Base-by-base conservation (phyloP, 495 filamentous ascomycete species). In the Penicillium bovifimosum region DNA sequence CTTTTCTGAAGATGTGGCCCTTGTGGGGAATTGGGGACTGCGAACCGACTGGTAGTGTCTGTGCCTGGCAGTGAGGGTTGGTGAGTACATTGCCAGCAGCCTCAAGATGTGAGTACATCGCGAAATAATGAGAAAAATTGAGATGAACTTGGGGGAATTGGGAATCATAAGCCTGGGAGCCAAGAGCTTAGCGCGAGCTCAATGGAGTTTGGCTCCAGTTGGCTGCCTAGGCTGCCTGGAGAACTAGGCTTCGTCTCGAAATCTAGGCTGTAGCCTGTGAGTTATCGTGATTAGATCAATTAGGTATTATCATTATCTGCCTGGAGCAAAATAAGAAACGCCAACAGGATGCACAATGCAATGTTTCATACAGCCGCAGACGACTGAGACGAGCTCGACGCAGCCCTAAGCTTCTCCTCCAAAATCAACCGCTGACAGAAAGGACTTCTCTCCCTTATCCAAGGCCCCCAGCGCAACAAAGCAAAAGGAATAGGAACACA, bases 401-500 rank as follows among this genome's bases (percentile, higher is more conserved):
- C 58, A 58, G 35, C 34, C 26, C 58, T 60, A 3, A 43, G 32
- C 41, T 50, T 36, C 48, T 68, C 70, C 27, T 61, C 57, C 52
- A 59, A 52, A 45, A 62, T 24, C 46, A 74, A 42, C 41, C 60
- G 56, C 51, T 71, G 72, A 49, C 71, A 75, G 41, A 76, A 76
- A 8, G 52, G 49, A 61, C 74, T 77, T 48, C 58, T 56, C 57
- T 60, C 58, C 13, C 74, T 59, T 14, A 77, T 68, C 56, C 54
- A 63, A 1, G 50, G 52, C 2, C 74, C 74, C 42, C 52, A 66
- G 16, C 62, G 65, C 24, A 73, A 41, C 33, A 77, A 58, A 39
- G 64, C 59, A 55, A 75, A 70, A 2, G 74, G 74, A 55, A 76
- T 71, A 5, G 68, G 69, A 10, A 69, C 63, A 34, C 72, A 69